These are phyloP conservation scores for Stagonosporopsis cucurbitacearum DNA, from an alignment of 2,329 filamentous ascomycete genomes.

Conservation along the genomic window DNA sequence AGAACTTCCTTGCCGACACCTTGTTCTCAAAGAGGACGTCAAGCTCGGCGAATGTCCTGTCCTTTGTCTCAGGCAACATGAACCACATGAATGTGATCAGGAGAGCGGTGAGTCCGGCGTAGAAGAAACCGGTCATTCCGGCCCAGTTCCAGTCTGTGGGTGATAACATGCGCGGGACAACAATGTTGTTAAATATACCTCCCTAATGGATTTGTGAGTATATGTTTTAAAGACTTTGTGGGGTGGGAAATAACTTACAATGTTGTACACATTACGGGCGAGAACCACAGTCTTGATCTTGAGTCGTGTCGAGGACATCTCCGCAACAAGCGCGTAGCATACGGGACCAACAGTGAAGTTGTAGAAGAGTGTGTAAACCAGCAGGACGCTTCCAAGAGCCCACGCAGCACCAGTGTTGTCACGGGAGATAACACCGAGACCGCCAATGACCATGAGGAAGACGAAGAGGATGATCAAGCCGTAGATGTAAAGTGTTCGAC, in stretches of 20 bases:
- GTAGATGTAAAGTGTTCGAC: slow-evolving; percentile 8
- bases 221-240: slow-evolving; percentile 81
- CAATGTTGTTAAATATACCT: slow-evolving; percentile 73
- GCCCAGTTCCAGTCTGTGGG: slow-evolving; percentile 77
- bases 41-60: slow-evolving; percentile 48
- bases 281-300: slow-evolving; percentile 91
- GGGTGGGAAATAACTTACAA: slow-evolving; percentile 63
- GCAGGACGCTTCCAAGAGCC: slow-evolving; percentile 35
- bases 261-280: slow-evolving; percentile 76
- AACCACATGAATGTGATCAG: slow-evolving; percentile 76
- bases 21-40: slow-evolving; percentile 48
- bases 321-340: slow-evolving; percentile 84
- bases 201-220: slow-evolving; percentile 23
- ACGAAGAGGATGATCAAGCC: slow-evolving; percentile 9
- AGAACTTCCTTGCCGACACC: slow-evolving; percentile 19
- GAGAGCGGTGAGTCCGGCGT: slow-evolving; percentile 70
- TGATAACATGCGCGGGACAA: slow-evolving; percentile 65
- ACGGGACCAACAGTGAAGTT: slow-evolving; percentile 86
- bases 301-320: slow-evolving; percentile 79
- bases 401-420: slow-evolving; percentile 54
- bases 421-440: slow-evolving; percentile 67
- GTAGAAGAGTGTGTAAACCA: slow-evolving; percentile 68
- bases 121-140: slow-evolving; percentile 78
- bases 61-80: slow-evolving; percentile 47
- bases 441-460: slow-evolving; percentile 69